phyloP scores from a whole-genome alignment of 2,329 filamentous ascomycete species.

The Alternaria sp. region DNA sequence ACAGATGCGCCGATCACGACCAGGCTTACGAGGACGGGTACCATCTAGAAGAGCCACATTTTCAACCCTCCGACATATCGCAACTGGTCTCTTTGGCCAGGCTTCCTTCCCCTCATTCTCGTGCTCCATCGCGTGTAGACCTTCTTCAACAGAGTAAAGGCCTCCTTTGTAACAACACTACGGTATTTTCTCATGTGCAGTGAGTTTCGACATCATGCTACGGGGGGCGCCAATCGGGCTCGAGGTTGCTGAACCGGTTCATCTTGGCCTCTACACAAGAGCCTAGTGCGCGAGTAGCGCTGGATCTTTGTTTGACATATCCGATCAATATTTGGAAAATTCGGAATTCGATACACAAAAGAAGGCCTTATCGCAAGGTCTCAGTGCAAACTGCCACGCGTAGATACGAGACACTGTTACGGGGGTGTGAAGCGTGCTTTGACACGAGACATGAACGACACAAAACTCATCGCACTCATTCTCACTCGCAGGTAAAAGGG shows the following conservation, averaged over 20 bases:
- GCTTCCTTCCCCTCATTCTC: slow-evolving; percentile 1
- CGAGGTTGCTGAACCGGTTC: background rate
- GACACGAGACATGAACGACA: background rate
- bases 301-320: background rate
- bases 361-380: background rate
- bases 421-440: background rate
- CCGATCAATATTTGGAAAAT: background rate
- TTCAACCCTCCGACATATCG: slow-evolving; percentile 22
- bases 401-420: background rate
- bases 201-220: background rate
- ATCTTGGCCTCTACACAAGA: background rate
- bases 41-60: slow-evolving; percentile 2
- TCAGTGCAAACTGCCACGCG: background rate
- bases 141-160: background rate
- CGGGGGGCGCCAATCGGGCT: background rate
- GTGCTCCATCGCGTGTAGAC: background rate
- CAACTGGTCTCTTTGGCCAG: background rate
- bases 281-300: background rate
- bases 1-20: slow-evolving; percentile 7
- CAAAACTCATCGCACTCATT: background rate
- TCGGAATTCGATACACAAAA: background rate
- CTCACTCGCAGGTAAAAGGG: background rate
- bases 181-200: background rate
- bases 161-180: background rate
- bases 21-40: background rate